A percentile compares a stretch with the other conserved stretches of the same genome.
These are phyloP conservation scores for Cyclotella sp. DNA, from an alignment of 108 stramenopile species.

Conservation along the genomic window DNA sequence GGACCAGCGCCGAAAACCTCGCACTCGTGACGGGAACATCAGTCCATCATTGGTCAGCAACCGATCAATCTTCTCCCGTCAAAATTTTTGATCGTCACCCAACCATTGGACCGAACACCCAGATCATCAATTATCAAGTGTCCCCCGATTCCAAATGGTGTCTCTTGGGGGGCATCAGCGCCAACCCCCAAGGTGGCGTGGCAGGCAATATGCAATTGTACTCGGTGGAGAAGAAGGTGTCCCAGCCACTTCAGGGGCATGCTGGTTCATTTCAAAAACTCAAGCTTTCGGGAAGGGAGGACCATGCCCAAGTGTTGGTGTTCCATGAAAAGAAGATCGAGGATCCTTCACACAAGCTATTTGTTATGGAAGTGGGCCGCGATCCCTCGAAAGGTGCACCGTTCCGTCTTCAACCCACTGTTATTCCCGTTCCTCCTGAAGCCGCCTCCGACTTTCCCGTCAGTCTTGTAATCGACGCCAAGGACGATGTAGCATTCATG, in stretches of 20 bases:
- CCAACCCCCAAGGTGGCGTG: conserved; percentile 73
- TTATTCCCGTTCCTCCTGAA: conserved; percentile 95
- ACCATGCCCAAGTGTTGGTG: conserved; percentile 91
- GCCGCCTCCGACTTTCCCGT: conserved; percentile 98
- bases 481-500: conserved; percentile 96
- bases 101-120: conserved; percentile 84
- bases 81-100: conserved; percentile 97
- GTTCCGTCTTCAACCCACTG: conserved; percentile 85
- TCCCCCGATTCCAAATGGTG: conserved; percentile 98
- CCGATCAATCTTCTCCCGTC: conserved; percentile 72
- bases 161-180: conserved; percentile 93
- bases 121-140: conserved; percentile 98
- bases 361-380: conserved; percentile 98
- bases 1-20: conserved; percentile 89
- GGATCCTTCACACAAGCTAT: conserved; percentile 85
- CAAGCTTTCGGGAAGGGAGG: conserved; percentile 89
- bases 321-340: conserved; percentile 97
- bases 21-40: conserved; percentile 94
- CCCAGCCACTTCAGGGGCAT: conserved; percentile 96
- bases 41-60: conserved; percentile 96
- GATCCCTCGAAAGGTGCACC: conserved; percentile 94
- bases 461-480: conserved; percentile 82
- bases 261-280: conserved; percentile 93
- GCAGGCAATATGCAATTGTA: conserved; percentile 99
- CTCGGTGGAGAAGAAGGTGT: conserved; percentile 94